A percentile compares a stretch with the other conserved stretches of the same genome.
These are phyloP conservation scores for Eucalyptus pauciflora DNA, from an alignment of 345 rosid genomes.

Conservation along the genomic window DNA sequence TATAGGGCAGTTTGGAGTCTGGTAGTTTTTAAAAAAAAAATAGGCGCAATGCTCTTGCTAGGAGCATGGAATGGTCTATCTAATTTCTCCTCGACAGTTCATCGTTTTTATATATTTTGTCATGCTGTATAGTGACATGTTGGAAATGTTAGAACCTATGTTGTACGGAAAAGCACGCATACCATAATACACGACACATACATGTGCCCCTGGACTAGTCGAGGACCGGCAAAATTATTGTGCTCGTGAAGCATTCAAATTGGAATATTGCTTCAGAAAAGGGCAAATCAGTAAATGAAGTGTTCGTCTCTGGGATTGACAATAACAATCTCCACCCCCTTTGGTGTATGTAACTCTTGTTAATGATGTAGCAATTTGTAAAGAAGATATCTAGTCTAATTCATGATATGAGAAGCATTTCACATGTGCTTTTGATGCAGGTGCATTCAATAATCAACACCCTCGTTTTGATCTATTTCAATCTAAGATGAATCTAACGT, in stretches of 20 bases:
- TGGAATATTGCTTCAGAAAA: neutral
- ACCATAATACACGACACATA: neutral
- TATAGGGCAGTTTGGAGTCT: too few species aligned
- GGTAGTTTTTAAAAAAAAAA: too few species aligned
- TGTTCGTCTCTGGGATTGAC: neutral
- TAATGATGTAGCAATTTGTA: neutral
- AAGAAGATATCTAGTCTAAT: neutral
- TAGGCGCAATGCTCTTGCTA: neutral
- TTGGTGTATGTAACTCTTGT: neutral
- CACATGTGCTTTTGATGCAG: neutral
- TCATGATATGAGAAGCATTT: neutral
- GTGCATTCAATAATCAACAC: neutral
- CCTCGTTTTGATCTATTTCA: neutral
- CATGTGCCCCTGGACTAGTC: neutral
- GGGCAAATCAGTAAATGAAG: neutral
- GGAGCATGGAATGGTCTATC: neutral
- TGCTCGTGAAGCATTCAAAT: neutral
- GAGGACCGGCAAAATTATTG: neutral
- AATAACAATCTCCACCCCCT: neutral
- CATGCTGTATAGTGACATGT: neutral
- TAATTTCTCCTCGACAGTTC: neutral
- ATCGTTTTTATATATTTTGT: neutral
- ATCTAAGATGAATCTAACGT: neutral
- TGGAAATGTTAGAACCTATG: neutral
- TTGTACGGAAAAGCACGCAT: fast-evolving